Conservation (phyloP, 805 yeast genomes). For the Zygoascus biomembranicola region DNA sequence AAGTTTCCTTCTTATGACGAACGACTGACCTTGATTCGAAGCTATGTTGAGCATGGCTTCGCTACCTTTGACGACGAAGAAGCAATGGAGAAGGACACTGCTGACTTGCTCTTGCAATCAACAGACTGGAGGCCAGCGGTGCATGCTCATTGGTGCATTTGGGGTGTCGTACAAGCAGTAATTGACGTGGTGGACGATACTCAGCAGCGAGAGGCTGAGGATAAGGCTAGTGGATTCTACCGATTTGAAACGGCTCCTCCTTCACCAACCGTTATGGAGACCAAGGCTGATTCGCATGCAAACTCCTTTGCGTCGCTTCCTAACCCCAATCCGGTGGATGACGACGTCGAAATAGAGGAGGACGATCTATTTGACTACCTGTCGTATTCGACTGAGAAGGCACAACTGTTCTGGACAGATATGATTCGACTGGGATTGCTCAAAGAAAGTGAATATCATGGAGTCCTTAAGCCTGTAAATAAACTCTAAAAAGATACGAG, state of each 20-base stretch:
- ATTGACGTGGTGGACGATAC: constrained; percentile 37
- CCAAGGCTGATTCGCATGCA: background rate
- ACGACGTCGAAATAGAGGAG: constrained; percentile 26
- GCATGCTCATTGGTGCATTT: constrained; percentile 73
- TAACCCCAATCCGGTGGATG: background rate
- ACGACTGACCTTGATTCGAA: constrained; percentile 59
- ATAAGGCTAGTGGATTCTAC: constrained; percentile 32
- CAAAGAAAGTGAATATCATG: constrained; percentile 27
- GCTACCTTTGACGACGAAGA: constrained; percentile 27
- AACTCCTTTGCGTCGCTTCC: background rate
- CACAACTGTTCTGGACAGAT: constrained; percentile 68
- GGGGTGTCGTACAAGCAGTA: constrained; percentile 86
- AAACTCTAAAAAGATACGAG: background rate
- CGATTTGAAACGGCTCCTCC: constrained; percentile 17
- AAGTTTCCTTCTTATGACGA: constrained; percentile 63
- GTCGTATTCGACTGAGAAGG: constrained; percentile 66
- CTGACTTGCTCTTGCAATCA: constrained; percentile 53
- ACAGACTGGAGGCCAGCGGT: constrained; percentile 75
- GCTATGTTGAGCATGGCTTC: constrained; percentile 58
- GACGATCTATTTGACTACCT: constrained; percentile 72
- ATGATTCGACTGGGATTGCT: constrained; percentile 51
- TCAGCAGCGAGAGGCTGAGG: constrained; percentile 23
- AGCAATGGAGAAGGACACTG: constrained; percentile 38
- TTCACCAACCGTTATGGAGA: background rate
- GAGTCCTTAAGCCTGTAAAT: constrained; percentile 13